These are phyloP conservation scores for Primulina huaijiensis DNA, from an alignment of 257 asterid species.

Conservation along the genomic window DNA sequence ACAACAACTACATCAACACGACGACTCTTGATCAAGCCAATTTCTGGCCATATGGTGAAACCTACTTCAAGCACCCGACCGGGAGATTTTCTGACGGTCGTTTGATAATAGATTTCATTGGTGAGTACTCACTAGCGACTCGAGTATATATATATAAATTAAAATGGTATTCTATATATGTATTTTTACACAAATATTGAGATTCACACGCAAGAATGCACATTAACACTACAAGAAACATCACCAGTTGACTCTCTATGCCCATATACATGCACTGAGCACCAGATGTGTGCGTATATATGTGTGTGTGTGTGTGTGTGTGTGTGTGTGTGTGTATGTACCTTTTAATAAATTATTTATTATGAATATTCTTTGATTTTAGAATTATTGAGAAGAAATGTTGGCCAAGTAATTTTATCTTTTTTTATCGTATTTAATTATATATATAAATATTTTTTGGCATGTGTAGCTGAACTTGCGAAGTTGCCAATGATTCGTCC, in stretches of 20 bases:
- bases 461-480: constrained; percentile 47
- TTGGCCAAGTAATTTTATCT: not conserved
- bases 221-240: too few species aligned
- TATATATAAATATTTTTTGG: not conserved
- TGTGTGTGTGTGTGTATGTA: too few species aligned
- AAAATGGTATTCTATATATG: too few species aligned
- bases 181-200: too few species aligned
- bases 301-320: too few species aligned
- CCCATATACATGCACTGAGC: too few species aligned
- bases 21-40: constrained; percentile 58
- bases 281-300: too few species aligned
- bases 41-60: constrained; percentile 62
- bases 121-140: constrained; percentile 21
- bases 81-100: constrained; percentile 85
- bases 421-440: not conserved
- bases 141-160: too few species aligned
- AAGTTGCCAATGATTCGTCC: constrained; percentile 46
- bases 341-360: not conserved
- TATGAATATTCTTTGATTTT: not conserved
- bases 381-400: not conserved
- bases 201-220: too few species aligned
- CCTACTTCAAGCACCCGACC: constrained; percentile 53
- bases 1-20: constrained; percentile 77
- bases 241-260: too few species aligned
- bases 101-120: constrained; percentile 57